Evolutionary conservation across 768 basidiomycete species (phyloP).

Genomic region (Suillus plorans): DNA sequence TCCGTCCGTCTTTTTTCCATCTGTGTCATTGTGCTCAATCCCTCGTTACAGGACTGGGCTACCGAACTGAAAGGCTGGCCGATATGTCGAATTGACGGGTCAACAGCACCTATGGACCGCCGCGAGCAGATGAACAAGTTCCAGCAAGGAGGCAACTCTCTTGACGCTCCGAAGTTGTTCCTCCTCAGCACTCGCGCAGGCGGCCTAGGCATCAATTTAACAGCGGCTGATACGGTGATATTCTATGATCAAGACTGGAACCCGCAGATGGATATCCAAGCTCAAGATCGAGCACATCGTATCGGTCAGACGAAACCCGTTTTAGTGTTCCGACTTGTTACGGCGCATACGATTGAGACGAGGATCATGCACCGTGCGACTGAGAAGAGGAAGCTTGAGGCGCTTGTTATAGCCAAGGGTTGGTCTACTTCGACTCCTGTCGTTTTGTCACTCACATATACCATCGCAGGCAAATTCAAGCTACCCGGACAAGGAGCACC

Average conservation of each 20-base stretch:
- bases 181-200: slow-evolving; percentile 93
- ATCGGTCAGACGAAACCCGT: slow-evolving; percentile 94
- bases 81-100: slow-evolving; percentile 92
- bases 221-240: slow-evolving; percentile 50
- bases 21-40: neutral
- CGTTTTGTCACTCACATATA: neutral
- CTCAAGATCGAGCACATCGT: slow-evolving; percentile 92
- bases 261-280: slow-evolving; percentile 96
- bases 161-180: slow-evolving; percentile 72
- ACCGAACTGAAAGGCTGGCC: slow-evolving; percentile 76
- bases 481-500: slow-evolving; percentile 54
- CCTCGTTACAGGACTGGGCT: slow-evolving; percentile 73
- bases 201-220: slow-evolving; percentile 94
- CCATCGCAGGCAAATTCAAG: slow-evolving; percentile 74
- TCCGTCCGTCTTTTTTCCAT: slow-evolving; percentile 27
- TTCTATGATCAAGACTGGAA: slow-evolving; percentile 41
- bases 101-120: slow-evolving; percentile 77
- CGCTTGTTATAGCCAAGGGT: slow-evolving; percentile 94
- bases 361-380: slow-evolving; percentile 87
- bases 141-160: slow-evolving; percentile 65
- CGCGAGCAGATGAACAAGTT: slow-evolving; percentile 83
- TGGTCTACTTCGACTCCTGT: neutral
- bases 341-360: slow-evolving; percentile 87
- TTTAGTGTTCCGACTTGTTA: slow-evolving; percentile 84
- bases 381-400: slow-evolving; percentile 89